These are phyloP conservation scores for Mycena chlorophos DNA, from an alignment of 768 basidiomycete species.

Conservation along the genomic window DNA sequence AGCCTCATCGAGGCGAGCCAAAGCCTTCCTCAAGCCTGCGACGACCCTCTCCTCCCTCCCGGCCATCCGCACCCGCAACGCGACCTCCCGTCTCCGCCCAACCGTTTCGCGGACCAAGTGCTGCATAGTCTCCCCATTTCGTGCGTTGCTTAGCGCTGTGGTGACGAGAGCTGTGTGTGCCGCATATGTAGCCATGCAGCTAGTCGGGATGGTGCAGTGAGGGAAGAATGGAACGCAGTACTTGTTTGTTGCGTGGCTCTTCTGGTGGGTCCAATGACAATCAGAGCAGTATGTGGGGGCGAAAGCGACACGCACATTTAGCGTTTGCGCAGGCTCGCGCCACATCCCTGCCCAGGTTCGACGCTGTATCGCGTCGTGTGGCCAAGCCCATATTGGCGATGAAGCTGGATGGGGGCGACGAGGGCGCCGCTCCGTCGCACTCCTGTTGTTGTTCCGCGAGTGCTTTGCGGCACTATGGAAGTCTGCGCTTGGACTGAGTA, in stretches of 20 bases:
- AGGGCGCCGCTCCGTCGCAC: too few relatives aligned
- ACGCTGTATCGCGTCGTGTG: too few relatives aligned
- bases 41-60: slow-evolving; percentile 63
- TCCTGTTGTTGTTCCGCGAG: too few relatives aligned
- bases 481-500: too few relatives aligned
- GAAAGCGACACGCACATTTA: slow-evolving; percentile 64
- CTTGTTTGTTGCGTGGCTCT: slow-evolving; percentile 80
- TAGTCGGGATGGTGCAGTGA: slow-evolving; percentile 63
- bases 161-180: slow-evolving; percentile 45
- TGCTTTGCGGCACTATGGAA: too few relatives aligned
- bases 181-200: slow-evolving; percentile 60
- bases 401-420: too few relatives aligned
- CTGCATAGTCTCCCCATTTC: slow-evolving; percentile 52
- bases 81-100: slow-evolving; percentile 71
- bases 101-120: slow-evolving; percentile 67
- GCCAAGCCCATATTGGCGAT: too few relatives aligned
- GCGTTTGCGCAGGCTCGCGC: slow-evolving; percentile 79
- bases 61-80: slow-evolving; percentile 60
- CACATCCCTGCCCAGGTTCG: too few relatives aligned
- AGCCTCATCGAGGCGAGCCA: too few relatives aligned
- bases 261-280: slow-evolving; percentile 43
- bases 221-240: slow-evolving; percentile 60
- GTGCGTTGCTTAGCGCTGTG: slow-evolving; percentile 44
- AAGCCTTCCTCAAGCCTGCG: slow-evolving; percentile 58
- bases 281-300: not conserved